These are phyloP conservation scores for Umbelopsis sp. DNA, from an alignment of 371 early-diverging fungal genomes.

Conservation along the genomic window DNA sequence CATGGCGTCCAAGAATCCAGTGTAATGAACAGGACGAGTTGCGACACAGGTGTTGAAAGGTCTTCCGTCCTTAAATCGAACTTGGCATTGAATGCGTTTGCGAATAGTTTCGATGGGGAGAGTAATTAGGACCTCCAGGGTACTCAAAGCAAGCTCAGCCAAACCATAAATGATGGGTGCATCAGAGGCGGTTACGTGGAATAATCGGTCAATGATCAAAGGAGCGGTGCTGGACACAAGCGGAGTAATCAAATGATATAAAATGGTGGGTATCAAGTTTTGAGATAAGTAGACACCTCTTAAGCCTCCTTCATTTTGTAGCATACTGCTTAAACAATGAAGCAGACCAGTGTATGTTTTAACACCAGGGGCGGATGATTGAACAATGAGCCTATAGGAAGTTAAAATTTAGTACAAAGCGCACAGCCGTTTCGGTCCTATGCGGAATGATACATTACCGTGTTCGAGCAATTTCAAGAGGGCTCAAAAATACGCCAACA, in stretches of 20 bases:
- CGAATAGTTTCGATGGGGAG: conserved; percentile 91
- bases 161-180: conserved; percentile 71
- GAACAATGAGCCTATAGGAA: conserved; percentile 61
- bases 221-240: conserved; percentile 72
- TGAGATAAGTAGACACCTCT: conserved; percentile 69
- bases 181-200: conserved; percentile 65
- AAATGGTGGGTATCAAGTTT: conserved; percentile 73
- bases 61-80: conserved; percentile 55
- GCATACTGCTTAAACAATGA: conserved; percentile 74
- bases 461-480: conserved; percentile 80
- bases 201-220: conserved; percentile 72
- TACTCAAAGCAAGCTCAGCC: conserved; percentile 70
- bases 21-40: conserved; percentile 80
- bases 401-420: background rate
- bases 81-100: conserved; percentile 84
- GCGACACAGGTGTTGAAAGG: conserved; percentile 78
- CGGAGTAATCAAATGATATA: conserved; percentile 77
- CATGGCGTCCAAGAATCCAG: conserved; percentile 80
- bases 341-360: conserved; percentile 81
- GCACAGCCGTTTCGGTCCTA: too few species aligned
- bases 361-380: conserved; percentile 70
- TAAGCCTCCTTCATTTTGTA: conserved; percentile 83
- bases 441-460: conserved; percentile 41
- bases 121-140: conserved; percentile 73
- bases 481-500: conserved; percentile 76